A percentile compares a stretch with the other conserved stretches of the same genome.
phyloP scores from a whole-genome alignment of 2,329 filamentous ascomycete species.

The Tolypocladium tundrense region DNA sequence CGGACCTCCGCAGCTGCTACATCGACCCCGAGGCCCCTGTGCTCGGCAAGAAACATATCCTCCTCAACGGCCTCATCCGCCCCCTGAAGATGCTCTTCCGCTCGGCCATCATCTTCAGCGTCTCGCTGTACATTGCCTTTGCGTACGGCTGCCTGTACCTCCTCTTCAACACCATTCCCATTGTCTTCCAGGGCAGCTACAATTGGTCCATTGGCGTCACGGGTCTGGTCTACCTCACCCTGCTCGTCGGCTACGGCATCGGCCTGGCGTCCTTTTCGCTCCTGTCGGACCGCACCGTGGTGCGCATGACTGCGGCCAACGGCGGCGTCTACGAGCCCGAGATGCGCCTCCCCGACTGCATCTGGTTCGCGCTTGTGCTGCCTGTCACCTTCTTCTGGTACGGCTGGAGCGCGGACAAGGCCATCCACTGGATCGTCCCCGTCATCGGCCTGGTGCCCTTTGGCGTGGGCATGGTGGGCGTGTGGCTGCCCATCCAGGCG shows the following conservation, averaged over 20 bases:
- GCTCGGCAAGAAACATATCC: conserved; percentile 12
- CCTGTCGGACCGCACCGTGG: conserved; percentile 32
- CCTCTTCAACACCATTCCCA: conserved; percentile 43
- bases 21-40: conserved; percentile 17
- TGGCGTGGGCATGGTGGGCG: conserved; percentile 30
- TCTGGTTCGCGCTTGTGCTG: conserved; percentile 20
- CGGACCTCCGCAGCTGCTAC: conserved; percentile 35
- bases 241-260: conserved; percentile 31
- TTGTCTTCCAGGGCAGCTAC: conserved; percentile 36
- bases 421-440: conserved; percentile 22
- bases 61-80: conserved; percentile 40
- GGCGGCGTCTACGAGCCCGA: conserved; percentile 23
- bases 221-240: conserved; percentile 37
- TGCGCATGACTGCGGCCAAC: conserved; percentile 34
- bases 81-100: conserved; percentile 40
- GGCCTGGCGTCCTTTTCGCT: conserved; percentile 31
- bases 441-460: conserved; percentile 31
- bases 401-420: conserved; percentile 20
- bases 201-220: conserved; percentile 34
- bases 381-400: conserved; percentile 24
- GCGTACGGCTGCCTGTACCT: conserved; percentile 42
- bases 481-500: conserved; percentile 41
- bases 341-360: conserved; percentile 22
- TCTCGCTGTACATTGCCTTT: conserved; percentile 40
- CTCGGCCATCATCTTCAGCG: conserved; percentile 34